Percentiles rank a stretch among this genome's conserved stretches.
Conservation (phyloP, 2,329 filamentous ascomycete species). For the Xylaria sp. region DNA sequence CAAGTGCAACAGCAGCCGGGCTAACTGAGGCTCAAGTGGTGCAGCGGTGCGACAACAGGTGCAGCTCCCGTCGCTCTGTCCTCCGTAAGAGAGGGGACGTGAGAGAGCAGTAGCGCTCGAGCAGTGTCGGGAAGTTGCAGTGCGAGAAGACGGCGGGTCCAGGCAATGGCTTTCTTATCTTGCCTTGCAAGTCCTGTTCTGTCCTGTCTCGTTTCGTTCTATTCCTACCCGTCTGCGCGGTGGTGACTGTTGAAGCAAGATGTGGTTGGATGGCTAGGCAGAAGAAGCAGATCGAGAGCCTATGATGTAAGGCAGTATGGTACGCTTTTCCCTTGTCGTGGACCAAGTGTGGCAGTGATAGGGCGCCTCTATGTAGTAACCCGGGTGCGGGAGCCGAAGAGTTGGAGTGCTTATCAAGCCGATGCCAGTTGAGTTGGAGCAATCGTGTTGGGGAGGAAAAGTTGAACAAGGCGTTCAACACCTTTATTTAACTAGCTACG, state of each 20-base stretch:
- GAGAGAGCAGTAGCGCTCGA: neutral
- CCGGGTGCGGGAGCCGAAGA: neutral
- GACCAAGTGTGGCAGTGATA: constrained; percentile 21
- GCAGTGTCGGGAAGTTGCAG: constrained; percentile 6
- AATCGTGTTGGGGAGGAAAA: constrained; percentile 11
- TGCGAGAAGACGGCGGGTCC: neutral
- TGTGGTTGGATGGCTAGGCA: neutral
- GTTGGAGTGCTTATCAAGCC: neutral
- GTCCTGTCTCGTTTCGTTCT: neutral
- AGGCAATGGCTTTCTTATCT: neutral
- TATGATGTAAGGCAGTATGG: neutral
- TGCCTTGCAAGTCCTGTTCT: neutral
- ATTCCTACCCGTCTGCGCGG: constrained; percentile 2
- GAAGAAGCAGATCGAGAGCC: neutral
- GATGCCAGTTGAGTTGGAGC: constrained; percentile 6
- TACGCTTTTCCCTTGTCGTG: constrained; percentile 8
- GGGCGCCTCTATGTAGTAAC: neutral
- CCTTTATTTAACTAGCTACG: constrained; percentile 18
- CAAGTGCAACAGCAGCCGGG: constrained; percentile 26
- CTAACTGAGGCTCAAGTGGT: constrained; percentile 30
- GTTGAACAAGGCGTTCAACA: neutral
- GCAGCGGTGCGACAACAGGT: constrained; percentile 1
- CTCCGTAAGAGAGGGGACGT: constrained; percentile 1
- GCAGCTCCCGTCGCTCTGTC: constrained; percentile 3
- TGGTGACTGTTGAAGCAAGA: neutral